phyloP scores from a whole-genome alignment of 2,329 filamentous ascomycete genomes.

The Colletotrichum sp. region DNA sequence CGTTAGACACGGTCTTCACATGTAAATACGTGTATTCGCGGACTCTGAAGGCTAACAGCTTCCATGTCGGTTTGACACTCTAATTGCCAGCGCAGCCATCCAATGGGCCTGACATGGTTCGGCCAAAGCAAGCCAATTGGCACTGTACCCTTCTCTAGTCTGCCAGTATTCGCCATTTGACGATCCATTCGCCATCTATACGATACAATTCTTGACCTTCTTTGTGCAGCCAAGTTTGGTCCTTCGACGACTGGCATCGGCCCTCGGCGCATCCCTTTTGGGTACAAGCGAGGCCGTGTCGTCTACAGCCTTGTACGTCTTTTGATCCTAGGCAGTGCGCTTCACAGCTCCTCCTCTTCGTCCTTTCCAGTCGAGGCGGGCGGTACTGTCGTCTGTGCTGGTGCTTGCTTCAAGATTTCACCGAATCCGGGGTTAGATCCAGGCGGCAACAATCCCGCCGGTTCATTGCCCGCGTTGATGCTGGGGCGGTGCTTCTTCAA shows the following conservation, averaged over 20 bases:
- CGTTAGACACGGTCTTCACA: background rate
- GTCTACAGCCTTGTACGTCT: background rate
- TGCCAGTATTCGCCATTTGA: background rate
- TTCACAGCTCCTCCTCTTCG: slow-evolving; percentile 18
- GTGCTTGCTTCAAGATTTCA: background rate
- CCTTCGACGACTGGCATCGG: background rate
- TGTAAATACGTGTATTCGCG: background rate
- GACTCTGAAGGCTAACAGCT: background rate
- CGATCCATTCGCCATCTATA: background rate
- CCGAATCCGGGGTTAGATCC: background rate
- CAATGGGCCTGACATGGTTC: background rate
- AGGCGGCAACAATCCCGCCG: background rate
- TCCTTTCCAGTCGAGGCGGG: background rate
- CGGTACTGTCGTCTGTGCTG: background rate
- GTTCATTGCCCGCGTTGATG: background rate
- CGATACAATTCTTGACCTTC: background rate
- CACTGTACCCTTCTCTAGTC: background rate
- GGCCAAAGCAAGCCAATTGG: background rate
- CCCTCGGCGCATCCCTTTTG: background rate
- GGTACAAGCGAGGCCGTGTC: background rate
- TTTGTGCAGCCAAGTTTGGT: background rate
- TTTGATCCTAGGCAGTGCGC: background rate
- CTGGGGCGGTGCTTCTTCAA: slow-evolving; percentile 22
- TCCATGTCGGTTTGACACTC: background rate
- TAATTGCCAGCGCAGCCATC: background rate